Conservation (phyloP, 208 protist species). For the Trypanosoma scelopori region DNA sequence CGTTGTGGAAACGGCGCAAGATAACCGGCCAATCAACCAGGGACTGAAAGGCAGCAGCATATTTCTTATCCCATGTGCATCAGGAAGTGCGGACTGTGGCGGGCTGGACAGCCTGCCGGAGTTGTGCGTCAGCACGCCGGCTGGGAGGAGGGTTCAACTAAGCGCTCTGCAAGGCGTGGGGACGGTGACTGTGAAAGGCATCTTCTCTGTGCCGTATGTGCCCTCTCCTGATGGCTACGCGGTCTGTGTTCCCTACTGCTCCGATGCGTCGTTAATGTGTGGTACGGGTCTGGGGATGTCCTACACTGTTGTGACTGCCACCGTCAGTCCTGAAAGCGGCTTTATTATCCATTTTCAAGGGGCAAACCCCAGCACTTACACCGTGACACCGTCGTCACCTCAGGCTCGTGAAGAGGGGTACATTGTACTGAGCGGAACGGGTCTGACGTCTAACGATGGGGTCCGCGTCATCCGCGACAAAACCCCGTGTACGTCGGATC, state of each 20-base stretch:
- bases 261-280: constrained; percentile 21
- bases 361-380: constrained; percentile 68
- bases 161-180: constrained; percentile 9
- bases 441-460: constrained; percentile 41
- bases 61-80: constrained; percentile 64
- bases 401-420: constrained; percentile 69
- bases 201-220: constrained; percentile 66
- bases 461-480: constrained; percentile 57
- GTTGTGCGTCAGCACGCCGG: constrained; percentile 31
- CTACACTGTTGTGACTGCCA: constrained; percentile 52
- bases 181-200: constrained; percentile 17
- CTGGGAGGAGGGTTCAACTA: constrained; percentile 25
- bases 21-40: constrained; percentile 49
- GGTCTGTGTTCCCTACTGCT: constrained; percentile 87
- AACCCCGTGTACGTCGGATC: constrained; percentile 50
- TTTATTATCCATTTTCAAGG: constrained; percentile 39
- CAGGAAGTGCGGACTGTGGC: constrained; percentile 30
- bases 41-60: constrained; percentile 60
- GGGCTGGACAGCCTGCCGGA: constrained; percentile 42
- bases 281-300: constrained; percentile 35
- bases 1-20: constrained; percentile 37
- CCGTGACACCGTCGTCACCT: constrained; percentile 44
- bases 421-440: constrained; percentile 59
- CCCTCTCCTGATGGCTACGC: constrained; percentile 54
- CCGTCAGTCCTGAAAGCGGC: constrained; percentile 14